Evolutionary conservation across 1,139 yeast species (phyloP).

Genomic region (Taphrina confusa): DNA sequence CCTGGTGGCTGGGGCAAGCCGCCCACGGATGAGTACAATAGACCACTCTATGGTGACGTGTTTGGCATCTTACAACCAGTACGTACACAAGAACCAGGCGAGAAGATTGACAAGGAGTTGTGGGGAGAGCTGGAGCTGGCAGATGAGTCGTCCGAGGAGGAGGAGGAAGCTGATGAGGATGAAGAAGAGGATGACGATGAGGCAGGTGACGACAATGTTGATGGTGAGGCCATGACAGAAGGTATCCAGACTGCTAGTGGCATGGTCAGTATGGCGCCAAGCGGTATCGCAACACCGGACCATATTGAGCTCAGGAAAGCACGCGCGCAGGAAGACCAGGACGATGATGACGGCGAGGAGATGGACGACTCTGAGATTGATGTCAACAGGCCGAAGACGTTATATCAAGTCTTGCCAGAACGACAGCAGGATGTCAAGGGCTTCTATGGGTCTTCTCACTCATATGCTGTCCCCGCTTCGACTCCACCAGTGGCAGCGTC

Average conservation of each 20-base stretch:
- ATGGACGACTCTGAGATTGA: slow-evolving; percentile 21
- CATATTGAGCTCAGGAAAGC: slow-evolving; percentile 39
- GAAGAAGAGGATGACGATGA: slow-evolving; percentile 42
- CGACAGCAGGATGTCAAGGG: slow-evolving; percentile 33
- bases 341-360: slow-evolving; percentile 18
- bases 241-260: slow-evolving; percentile 36
- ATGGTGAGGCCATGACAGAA: slow-evolving; percentile 25
- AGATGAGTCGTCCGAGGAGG: slow-evolving; percentile 45
- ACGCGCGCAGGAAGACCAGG: slow-evolving; percentile 15
- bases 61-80: slow-evolving; percentile 50
- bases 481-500: slow-evolving; percentile 7
- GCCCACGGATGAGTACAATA: slow-evolving; percentile 46
- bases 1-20: slow-evolving; percentile 52
- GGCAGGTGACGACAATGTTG: slow-evolving; percentile 25
- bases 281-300: slow-evolving; percentile 39
- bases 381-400: slow-evolving; percentile 26
- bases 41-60: slow-evolving; percentile 48
- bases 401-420: slow-evolving; percentile 38
- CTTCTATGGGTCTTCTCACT: slow-evolving; percentile 38
- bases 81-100: slow-evolving; percentile 49
- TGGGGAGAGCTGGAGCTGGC: slow-evolving; percentile 48
- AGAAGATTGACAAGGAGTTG: slow-evolving; percentile 43
- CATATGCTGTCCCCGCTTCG: slow-evolving; percentile 35
- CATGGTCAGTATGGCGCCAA: slow-evolving; percentile 36
- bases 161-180: slow-evolving; percentile 45